Evolutionary conservation across 78 protist genomes (phyloP).

Genomic region (Isochrysis galbana): DNA sequence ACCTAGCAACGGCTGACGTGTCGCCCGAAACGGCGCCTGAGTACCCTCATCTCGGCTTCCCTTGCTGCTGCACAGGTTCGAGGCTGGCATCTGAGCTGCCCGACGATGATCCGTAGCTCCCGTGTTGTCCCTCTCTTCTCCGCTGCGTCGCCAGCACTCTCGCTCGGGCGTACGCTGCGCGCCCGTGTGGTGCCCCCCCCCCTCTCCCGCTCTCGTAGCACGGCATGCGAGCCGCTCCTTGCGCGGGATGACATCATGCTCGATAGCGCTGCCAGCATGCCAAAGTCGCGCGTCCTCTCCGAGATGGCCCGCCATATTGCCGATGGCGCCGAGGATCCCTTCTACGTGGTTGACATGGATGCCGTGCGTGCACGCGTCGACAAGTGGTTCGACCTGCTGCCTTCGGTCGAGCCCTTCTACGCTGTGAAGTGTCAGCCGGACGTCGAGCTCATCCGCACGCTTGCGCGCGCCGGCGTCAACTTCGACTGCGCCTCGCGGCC

Average conservation of each 20-base stretch:
- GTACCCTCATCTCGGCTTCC: too few species aligned
- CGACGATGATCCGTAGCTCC: not conserved
- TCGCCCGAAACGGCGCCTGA: too few species aligned
- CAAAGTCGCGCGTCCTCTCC: not conserved
- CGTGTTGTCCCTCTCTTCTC: not conserved
- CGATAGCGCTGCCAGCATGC: not conserved
- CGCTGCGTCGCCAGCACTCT: not conserved
- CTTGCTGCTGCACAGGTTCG: not conserved
- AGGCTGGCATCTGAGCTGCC: not conserved
- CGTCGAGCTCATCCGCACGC: not conserved
- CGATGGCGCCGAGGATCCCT: conserved; percentile 24
- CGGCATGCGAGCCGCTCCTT: not conserved
- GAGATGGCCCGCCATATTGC: not conserved
- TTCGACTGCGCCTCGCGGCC: conserved; percentile 59
- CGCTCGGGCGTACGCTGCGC: too few species aligned
- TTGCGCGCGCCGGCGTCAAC: conserved; percentile 35
- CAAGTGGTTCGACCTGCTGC: conserved; percentile 21
- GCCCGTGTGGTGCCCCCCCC: not conserved
- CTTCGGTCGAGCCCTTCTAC: conserved; percentile 50
- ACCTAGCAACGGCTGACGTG: not conserved
- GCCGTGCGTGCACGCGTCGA: not conserved
- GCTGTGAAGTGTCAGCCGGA: conserved; percentile 64
- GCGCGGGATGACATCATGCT: not conserved
- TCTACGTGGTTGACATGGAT: conserved; percentile 33
- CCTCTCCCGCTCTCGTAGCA: not conserved